Base-by-base conservation (phyloP, 2,329 filamentous ascomycete species). In the Ceratocystis destructans region DNA sequence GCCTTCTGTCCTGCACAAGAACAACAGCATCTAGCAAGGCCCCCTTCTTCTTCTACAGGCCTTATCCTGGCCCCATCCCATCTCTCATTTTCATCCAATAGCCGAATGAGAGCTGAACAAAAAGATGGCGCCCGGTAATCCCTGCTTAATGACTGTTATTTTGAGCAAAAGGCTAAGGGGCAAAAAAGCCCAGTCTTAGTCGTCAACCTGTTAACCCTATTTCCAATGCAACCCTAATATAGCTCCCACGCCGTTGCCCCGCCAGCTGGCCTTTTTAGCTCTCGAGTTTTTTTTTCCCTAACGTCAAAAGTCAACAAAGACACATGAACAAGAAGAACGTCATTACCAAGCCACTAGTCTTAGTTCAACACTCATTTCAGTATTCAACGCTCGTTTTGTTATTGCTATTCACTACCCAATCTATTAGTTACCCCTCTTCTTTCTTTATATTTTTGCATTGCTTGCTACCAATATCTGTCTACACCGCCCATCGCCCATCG, bases 91-190 rank as follows among this genome's bases (percentile, higher is more conserved):
- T 41, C 37, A 41, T 44, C 28, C 44, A 10, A 44, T 44, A 25
- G 33, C 61, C 61, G 61, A 44, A 46, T 17, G 22, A 62, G 25
- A 62, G 61, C 61, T 46, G 37, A 62, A 62, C 53, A 31, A 57
- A 41, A 57, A 31, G 22, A 57, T 57, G 53, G 28, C 22, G 53
- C 31, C 53, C 53, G 25, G 10, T 31, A 17, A 57, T 57, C 53
- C 53, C 53, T 57, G 25, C 22, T 17, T 31, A 6, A 6, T 57
- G 53, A 31, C 53, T 15, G n/a, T 31, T 41, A 41, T 41, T 41
- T 12, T 41, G 37, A 41, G 10, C 37, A 41, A 41, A 41, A 41
- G 37, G 37, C 37, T 41, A 41, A 41, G 37, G 37, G 37, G 37
- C 37, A 41, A 15, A 37, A 41, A 25, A 50, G 48, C 48, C 1